phyloP scores from a whole-genome alignment of 352 stramenopile genomes.

The Hyaloperonospora brassicae region DNA sequence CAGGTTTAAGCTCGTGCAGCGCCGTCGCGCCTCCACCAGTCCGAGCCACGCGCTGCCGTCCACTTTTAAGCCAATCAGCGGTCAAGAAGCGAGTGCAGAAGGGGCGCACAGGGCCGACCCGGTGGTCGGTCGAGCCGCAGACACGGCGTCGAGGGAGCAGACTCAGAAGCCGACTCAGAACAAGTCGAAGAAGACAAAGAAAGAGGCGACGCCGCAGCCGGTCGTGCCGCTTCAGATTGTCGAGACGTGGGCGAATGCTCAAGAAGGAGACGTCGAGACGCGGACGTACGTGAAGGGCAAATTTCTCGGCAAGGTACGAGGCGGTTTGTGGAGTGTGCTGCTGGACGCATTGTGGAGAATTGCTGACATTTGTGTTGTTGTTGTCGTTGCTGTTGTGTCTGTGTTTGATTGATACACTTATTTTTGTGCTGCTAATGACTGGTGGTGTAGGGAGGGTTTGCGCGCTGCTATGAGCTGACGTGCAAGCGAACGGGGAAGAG shows the following conservation, averaged over 20 bases:
- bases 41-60: not conserved
- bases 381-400: no score
- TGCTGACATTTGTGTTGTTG: no score
- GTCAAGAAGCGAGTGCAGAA: constrained; percentile 17
- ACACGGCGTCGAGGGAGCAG: no score
- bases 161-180: not conserved
- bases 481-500: constrained; percentile 88
- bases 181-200: constrained; percentile 23
- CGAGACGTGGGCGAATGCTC: constrained; percentile 47
- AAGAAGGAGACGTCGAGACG: constrained; percentile 50
- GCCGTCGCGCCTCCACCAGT: constrained; percentile 17
- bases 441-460: constrained; percentile 89
- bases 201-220: constrained; percentile 31
- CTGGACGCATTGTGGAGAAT: no score
- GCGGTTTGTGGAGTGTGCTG: no score
- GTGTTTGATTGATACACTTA: no score
- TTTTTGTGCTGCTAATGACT: not conserved
- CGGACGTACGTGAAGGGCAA: constrained; percentile 87
- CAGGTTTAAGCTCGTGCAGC: constrained; percentile 33
- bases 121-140: not conserved
- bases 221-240: constrained; percentile 56
- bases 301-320: constrained; percentile 88
- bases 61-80: not conserved
- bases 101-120: constrained; percentile 4
- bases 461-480: constrained; percentile 94